Percentiles rank a stretch among this genome's conserved stretches.
These are phyloP conservation scores for Phytophthora cryptogea DNA, from an alignment of 352 stramenopile species.

Conservation along the genomic window DNA sequence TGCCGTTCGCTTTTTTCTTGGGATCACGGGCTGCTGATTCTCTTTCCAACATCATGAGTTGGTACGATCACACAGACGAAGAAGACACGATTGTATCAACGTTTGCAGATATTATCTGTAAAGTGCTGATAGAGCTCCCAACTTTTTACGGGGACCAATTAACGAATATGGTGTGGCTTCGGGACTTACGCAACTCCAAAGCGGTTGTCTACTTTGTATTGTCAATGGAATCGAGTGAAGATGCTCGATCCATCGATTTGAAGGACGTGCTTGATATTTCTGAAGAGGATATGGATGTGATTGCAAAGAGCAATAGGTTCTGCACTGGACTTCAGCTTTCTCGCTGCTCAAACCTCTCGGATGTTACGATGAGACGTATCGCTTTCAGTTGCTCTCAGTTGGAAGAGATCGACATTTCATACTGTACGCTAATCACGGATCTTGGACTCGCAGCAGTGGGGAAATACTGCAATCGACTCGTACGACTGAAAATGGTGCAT, in stretches of 20 bases:
- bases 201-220: slow-evolving; percentile 72
- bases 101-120: slow-evolving; percentile 75
- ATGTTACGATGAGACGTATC: slow-evolving; percentile 47
- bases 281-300: slow-evolving; percentile 62
- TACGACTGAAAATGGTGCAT: slow-evolving; percentile 49
- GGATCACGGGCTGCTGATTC: slow-evolving; percentile 57
- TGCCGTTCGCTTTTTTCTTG: slow-evolving; percentile 80
- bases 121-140: slow-evolving; percentile 62
- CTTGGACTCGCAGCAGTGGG: slow-evolving; percentile 45
- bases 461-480: slow-evolving; percentile 58
- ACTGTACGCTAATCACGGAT: slow-evolving; percentile 72
- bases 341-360: slow-evolving; percentile 43
- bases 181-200: slow-evolving; percentile 46
- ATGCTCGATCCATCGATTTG: slow-evolving; percentile 57
- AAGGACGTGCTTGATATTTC: slow-evolving; percentile 53
- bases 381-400: slow-evolving; percentile 62
- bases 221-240: slow-evolving; percentile 54
- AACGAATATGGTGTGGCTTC: slow-evolving; percentile 71
- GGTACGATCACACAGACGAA: slow-evolving; percentile 45
- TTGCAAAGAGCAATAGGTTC: slow-evolving; percentile 61
- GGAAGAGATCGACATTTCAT: slow-evolving; percentile 78
- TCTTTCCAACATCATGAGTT: slow-evolving; percentile 55
- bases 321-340: slow-evolving; percentile 47
- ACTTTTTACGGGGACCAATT: slow-evolving; percentile 73
- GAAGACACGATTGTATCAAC: slow-evolving; percentile 44